Evolutionary conservation across 306 rosid species (phyloP), one percentile per base, ranked within the genome.

Genomic region (Malus sylvestris): DNA sequence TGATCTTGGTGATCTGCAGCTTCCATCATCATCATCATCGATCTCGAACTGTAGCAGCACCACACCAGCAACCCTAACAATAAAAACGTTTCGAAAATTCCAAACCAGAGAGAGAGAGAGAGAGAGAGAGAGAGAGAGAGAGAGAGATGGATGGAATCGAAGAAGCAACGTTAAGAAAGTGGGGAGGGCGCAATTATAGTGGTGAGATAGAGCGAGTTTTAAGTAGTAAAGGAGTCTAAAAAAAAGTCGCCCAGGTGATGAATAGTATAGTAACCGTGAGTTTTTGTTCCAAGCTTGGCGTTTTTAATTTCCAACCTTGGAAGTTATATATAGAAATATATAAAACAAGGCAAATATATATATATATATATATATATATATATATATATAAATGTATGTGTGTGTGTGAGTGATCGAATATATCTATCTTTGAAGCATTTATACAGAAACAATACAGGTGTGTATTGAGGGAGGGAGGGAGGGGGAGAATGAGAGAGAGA

Each of bases 241-340:
- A 62, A 68, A 78, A 71, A 70, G 81, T 53, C 45, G 14, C 27
- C 65, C 78, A 73, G 80, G 89, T 79, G 86, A 83, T 60, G 77
- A 59, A 73, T 77, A 76, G 78, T 72, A 77, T 33, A 84, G 87
- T 83, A 83, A 87, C 85, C 87, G 82, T 74, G 86, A 78, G 81
- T 87, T 78, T 74, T 74, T 74, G 77, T 81, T 86, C 80, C 82
- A 81, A 69, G 88, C 74, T 73, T 83, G 83, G 83, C 83, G 74
- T 83, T 85, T 62, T 63, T 8, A 30, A 27, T 29, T 73, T 73
- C 87, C 85, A 88, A 84, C 76, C 29, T 82, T 81, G 83, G 85
- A 83, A 89, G 91, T 84, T 85, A 83, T 84, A 81, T 59, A 70
- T 81, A 81, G 79, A 61, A 61, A 68, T 10, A 78, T 25, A 13